Base-by-base conservation (phyloP, 345 rosid genomes). In the Arabidopsis arenosa region DNA sequence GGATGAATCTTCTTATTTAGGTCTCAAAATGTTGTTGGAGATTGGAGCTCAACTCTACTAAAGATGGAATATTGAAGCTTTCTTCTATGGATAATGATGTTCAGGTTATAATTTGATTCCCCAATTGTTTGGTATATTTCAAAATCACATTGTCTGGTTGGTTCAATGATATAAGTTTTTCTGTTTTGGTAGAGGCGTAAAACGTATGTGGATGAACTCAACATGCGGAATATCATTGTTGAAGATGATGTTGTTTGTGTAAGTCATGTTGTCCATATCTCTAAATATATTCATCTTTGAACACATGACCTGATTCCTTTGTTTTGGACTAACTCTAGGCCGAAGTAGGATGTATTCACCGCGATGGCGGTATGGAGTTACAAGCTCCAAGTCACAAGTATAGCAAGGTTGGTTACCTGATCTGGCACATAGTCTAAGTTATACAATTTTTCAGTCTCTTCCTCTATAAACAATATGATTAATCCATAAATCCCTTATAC, bases 201-300 rank as follows among this genome's bases (percentile, higher is more conserved):
- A 76, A 92, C 97, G 44, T 93, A 88, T 47, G 74, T 85, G 76
- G 98, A 94, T 85, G 95, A 94, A 81, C 96, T 94, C 78, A 92
- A 89, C 79, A 94, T 94, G 98, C 88, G 96, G 58, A 81, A 56
- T 79, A 83, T 94, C 72, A 86, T 92, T 65, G 86, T 84, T 70
- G 97, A 94, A 76, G 82, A 89, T 68, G 97, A 92, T 83, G 87
- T 92, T 51, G 77, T 93, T 9, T 94, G 96, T 73, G 98, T 90
- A 84, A 85, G 97, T 89, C 26, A 23, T 23, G 2, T 23, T 1
- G 26, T 65, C 18, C 47, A 5, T 60, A 9, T 7, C 5, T 39
- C 6, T 48, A 26, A 12, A 17, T 23, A 4, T 2, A 5, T 75
- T 51, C n/a, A 18, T 36, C 30, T 23, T 13, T 66, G 30, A 75